Evolutionary conservation across 1,139 yeast species (phyloP).

Genomic region (Groenewaldozyma auringiensis): DNA sequence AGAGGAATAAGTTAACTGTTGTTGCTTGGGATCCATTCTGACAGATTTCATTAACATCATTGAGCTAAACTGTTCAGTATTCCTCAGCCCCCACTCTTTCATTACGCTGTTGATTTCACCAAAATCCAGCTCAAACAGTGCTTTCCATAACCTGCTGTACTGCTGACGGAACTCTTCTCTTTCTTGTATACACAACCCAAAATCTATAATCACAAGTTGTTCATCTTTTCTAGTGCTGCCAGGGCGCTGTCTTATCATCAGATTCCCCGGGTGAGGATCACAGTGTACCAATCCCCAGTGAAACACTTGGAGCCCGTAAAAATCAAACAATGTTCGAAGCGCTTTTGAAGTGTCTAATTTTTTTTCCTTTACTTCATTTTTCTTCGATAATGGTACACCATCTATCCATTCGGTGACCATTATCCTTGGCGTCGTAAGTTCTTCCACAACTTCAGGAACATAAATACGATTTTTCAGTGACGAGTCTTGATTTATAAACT

Average conservation of each 20-base stretch:
- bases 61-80: slow-evolving; percentile 56
- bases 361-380: slow-evolving; percentile 35
- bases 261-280: slow-evolving; percentile 80
- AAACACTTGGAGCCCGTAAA: slow-evolving; percentile 64
- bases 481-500: slow-evolving; percentile 31
- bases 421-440: slow-evolving; percentile 43
- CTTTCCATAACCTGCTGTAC: slow-evolving; percentile 58
- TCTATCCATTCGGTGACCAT: slow-evolving; percentile 71
- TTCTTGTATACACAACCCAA: slow-evolving; percentile 59
- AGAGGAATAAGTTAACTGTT: not conserved
- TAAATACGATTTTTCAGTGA: slow-evolving; percentile 35
- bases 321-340: slow-evolving; percentile 46
- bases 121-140: slow-evolving; percentile 47
- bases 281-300: slow-evolving; percentile 71
- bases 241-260: slow-evolving; percentile 44
- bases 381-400: slow-evolving; percentile 50
- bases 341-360: slow-evolving; percentile 40
- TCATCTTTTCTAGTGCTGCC: slow-evolving; percentile 36
- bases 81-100: slow-evolving; percentile 62
- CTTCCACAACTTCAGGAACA: slow-evolving; percentile 47
- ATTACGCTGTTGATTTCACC: slow-evolving; percentile 45
- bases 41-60: slow-evolving; percentile 39
- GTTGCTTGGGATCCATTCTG: not conserved
- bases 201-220: slow-evolving; percentile 63
- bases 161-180: slow-evolving; percentile 45